Evolutionary conservation across 225 moss, liverwort and hornwort genomes (phyloP).

Genomic region (Pseudoscleropodium purum): DNA sequence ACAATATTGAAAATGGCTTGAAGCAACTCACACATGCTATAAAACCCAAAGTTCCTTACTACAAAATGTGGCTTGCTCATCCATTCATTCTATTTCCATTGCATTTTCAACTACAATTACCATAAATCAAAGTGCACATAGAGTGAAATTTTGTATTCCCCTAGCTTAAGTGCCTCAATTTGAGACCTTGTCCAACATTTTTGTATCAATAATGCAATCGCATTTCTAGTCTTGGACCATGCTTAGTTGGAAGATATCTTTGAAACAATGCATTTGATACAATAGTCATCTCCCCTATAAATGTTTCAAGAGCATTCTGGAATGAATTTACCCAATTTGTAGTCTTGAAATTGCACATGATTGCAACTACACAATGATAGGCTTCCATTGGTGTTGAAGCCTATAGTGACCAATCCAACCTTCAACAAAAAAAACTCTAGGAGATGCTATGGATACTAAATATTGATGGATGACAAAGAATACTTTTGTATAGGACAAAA

Average conservation of each 20-base stretch:
- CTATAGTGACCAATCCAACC: rapidly evolving
- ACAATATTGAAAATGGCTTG: background rate
- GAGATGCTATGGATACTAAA: no score
- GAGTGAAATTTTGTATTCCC: background rate
- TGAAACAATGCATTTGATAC: no score
- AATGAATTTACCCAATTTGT: no score
- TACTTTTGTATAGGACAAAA: no score
- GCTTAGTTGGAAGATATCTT: background rate
- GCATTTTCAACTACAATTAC: background rate
- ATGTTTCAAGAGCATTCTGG: no score
- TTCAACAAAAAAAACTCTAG: no score
- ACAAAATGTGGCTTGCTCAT: background rate
- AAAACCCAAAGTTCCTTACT: background rate
- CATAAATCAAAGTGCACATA: background rate
- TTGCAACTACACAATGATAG: no score
- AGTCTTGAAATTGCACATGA: no score
- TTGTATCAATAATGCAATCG: rapidly evolving
- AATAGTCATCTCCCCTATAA: no score
- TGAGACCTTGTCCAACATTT: background rate
- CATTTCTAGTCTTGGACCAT: background rate
- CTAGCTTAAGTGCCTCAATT: background rate
- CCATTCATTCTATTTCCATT: background rate
- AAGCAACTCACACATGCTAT: background rate
- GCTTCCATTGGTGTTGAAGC: no score
- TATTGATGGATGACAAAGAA: no score